phyloP scores from a whole-genome alignment of 768 basidiomycete species.

The Inosperma sp. region DNA sequence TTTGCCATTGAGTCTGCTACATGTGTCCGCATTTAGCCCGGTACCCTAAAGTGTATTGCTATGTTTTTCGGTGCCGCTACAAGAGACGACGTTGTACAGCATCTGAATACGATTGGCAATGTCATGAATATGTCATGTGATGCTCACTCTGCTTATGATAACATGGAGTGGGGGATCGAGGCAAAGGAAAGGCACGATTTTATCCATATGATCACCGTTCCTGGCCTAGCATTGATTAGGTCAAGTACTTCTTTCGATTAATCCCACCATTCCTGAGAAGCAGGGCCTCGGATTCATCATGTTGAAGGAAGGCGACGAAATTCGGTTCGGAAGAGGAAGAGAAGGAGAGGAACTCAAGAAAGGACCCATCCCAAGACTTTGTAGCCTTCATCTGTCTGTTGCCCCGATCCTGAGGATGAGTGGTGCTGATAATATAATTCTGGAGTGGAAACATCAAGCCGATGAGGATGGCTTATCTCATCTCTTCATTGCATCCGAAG shows the following conservation, averaged over 20 bases:
- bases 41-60: background rate
- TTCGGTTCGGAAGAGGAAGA: background rate
- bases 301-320: background rate
- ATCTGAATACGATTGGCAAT: background rate
- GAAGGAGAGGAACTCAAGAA: background rate
- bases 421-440: background rate
- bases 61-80: slow-evolving; percentile 1
- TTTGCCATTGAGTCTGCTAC: background rate
- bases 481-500: background rate
- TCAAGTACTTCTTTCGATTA: slow-evolving; percentile 6
- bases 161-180: no score
- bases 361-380: slow-evolving; percentile 6
- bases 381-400: slow-evolving; percentile 1
- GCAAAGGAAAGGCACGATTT: no score
- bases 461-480: slow-evolving; percentile 2
- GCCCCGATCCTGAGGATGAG: slow-evolving; percentile 2
- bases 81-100: background rate
- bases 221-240: no score
- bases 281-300: background rate
- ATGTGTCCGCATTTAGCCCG: background rate
- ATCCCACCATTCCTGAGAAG: background rate
- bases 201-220: no score
- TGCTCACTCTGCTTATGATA: no score
- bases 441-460: slow-evolving; percentile 2
- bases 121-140: slow-evolving; percentile 5